Percentiles rank a stretch among this genome's conserved stretches.
Conservation (phyloP, 2,329 filamentous ascomycete species). For the Trichoderma sp. region DNA sequence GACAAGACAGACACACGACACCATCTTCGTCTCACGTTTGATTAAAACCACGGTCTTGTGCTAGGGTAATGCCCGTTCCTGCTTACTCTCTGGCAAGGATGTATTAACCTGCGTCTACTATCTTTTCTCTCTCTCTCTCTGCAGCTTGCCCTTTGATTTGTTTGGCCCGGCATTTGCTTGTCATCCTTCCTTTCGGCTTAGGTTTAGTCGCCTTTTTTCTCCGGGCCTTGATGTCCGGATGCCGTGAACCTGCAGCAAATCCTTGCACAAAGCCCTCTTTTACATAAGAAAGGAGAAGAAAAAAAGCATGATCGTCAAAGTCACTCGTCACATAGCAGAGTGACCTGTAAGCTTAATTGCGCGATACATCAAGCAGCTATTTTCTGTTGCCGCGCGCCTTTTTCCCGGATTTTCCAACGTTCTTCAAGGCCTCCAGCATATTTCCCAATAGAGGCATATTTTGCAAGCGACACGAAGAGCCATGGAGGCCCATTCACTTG, state of each 20-base stretch:
- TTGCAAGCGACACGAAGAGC: neutral
- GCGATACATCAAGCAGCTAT: neutral
- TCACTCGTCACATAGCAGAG: neutral
- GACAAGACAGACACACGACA: neutral
- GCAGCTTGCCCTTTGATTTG: neutral
- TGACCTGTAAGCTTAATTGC: neutral
- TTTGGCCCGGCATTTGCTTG: neutral
- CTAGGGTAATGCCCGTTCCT: neutral
- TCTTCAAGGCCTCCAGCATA: neutral
- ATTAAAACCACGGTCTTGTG: neutral
- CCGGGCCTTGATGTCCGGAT: neutral
- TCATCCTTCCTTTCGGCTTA: neutral
- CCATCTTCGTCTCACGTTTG: neutral
- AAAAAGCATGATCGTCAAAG: neutral
- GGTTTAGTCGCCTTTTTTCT: neutral
- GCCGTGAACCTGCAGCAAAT: constrained; percentile 1
- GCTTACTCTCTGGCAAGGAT: constrained; percentile 7
- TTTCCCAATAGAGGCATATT: constrained; percentile 4
- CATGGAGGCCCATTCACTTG: constrained; percentile 81
- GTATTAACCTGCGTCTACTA: neutral
- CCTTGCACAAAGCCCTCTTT: neutral
- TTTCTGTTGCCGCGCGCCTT: neutral
- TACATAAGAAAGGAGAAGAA: neutral
- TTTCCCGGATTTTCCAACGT: neutral
- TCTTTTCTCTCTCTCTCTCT: neutral